Base-by-base conservation (phyloP, 2,329 filamentous ascomycete genomes). In the Myriosclerotinia scirpicola region DNA sequence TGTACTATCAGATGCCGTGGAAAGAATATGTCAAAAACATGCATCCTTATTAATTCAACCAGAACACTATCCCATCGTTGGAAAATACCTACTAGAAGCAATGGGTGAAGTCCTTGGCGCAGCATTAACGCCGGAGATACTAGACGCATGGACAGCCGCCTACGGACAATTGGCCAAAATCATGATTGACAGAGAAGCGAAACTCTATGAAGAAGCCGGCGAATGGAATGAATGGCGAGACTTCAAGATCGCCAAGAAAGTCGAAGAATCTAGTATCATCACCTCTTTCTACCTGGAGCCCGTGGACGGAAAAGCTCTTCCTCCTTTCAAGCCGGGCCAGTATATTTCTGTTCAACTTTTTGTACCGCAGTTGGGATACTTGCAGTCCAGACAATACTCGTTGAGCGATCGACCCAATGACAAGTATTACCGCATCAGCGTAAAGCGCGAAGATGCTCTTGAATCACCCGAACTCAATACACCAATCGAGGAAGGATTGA, bases 21-120 rank as follows among this genome's bases (percentile, higher is more conserved):
- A 91, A 76, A 84, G 88, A 73, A 92, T 94, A 70, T 88, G 87
- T 67, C 86, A 92, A 73, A 93, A 92, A 79, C 90, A 93, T 74
- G 89, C 83, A 34, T 89, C 86, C 1, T 82, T 93, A n/a, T 86
- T 85, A 74, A 84, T 93, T 73, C 79, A 81, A 70, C 82, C 90
- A 0, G 88, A 87, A 30, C 87, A 92, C 64, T 93, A 93, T 75
- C 78, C 81, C 63, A 83, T 92, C 42, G 90, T 93, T 2, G 90
- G 88, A 53, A 82, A 85, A 69, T 83, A 87, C 75, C 82, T 93
- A 1, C 81, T 93, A 22, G 83, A 82, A 59, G 88, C 90, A 1
- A 89, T 93, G 78, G 84, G 83, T 15, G 76, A 83, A 44, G 86
- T 93, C 0, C 82, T 93, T 0, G 90, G 90, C 1, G 83, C 83